Conservation (phyloP, 352 stramenopile species). For the Elongisporangium undulatum region DNA sequence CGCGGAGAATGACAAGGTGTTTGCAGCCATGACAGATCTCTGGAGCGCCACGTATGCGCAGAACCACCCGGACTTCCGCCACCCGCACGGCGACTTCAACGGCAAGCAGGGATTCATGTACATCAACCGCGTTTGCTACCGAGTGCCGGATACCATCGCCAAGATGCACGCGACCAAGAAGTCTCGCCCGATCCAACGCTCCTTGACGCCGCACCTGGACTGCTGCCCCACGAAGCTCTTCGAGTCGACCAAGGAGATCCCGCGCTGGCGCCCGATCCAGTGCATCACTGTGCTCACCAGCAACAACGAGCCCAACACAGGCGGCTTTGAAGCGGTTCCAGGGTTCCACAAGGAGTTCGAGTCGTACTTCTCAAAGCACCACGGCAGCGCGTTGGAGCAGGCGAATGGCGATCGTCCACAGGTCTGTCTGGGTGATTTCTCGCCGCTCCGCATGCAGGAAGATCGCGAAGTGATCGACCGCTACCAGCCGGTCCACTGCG, state of each 20-base stretch:
- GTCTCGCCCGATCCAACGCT: constrained; percentile 78
- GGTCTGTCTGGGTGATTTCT: constrained; percentile 87
- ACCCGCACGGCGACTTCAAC: constrained; percentile 72
- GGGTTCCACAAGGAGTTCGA: constrained; percentile 87
- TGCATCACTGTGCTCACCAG: constrained; percentile 83
- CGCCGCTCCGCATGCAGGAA: constrained; percentile 79
- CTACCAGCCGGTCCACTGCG: constrained; percentile 57
- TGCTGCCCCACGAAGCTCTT: constrained; percentile 79
- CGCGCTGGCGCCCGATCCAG: constrained; percentile 86
- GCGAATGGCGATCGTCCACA: constrained; percentile 30
- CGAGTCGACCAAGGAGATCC: constrained; percentile 61
- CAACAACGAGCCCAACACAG: constrained; percentile 60
- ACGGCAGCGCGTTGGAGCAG: constrained; percentile 9
- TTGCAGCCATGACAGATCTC: constrained; percentile 79
- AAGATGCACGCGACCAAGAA: constrained; percentile 58
- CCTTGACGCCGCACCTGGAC: constrained; percentile 85
- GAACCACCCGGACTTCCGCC: constrained; percentile 52
- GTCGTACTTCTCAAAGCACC: constrained; percentile 37
- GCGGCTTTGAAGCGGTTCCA: constrained; percentile 82
- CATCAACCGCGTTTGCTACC: constrained; percentile 84
- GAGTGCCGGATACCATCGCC: constrained; percentile 65
- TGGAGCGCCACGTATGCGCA: constrained; percentile 74
- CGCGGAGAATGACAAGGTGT: constrained; percentile 62
- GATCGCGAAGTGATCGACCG: constrained; percentile 70
- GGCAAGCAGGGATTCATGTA: constrained; percentile 81